Percentiles rank a stretch among this genome's conserved stretches.
Conservation (phyloP, 1,284 basidiomycete genomes). For the Phellopilus nigrolimitatus region DNA sequence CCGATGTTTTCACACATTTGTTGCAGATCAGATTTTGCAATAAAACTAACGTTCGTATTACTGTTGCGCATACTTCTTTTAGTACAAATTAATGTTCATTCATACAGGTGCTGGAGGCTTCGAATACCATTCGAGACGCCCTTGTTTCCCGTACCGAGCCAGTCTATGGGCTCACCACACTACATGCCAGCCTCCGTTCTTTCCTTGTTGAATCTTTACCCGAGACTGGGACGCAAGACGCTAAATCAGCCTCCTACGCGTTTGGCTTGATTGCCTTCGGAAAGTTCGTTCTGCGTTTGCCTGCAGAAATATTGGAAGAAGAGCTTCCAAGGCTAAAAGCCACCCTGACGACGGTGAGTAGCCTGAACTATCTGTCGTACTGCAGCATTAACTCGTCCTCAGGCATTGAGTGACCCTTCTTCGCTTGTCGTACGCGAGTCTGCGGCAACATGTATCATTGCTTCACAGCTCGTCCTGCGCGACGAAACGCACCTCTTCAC, state of each 20-base stretch:
- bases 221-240: conserved; percentile 36
- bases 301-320: conserved; percentile 78
- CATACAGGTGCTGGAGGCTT: conserved; percentile 68
- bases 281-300: conserved; percentile 73
- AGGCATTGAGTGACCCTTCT: conserved; percentile 68
- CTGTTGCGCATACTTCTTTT: not conserved
- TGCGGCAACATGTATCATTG: conserved; percentile 74
- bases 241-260: conserved; percentile 63
- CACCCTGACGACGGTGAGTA: conserved; percentile 63
- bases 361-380: conserved; percentile 2
- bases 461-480: conserved; percentile 70
- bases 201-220: conserved; percentile 54
- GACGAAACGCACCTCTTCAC: conserved; percentile 78
- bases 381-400: conserved; percentile 6
- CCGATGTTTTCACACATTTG: conserved; percentile 60
- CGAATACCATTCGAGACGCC: conserved; percentile 71
- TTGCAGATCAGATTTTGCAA: conserved; percentile 64
- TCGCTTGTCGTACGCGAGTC: conserved; percentile 77
- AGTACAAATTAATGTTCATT: conserved; percentile 17
- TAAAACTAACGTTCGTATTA: conserved; percentile 48
- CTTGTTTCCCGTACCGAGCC: conserved; percentile 68
- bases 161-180: conserved; percentile 76
- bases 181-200: conserved; percentile 62
- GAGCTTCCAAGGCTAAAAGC: conserved; percentile 69
- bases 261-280: conserved; percentile 78